Percentiles rank a stretch among this genome's conserved stretches.
These are phyloP conservation scores for Cytospora schulzeri DNA, from an alignment of 2,329 filamentous ascomycete species.

Conservation along the genomic window DNA sequence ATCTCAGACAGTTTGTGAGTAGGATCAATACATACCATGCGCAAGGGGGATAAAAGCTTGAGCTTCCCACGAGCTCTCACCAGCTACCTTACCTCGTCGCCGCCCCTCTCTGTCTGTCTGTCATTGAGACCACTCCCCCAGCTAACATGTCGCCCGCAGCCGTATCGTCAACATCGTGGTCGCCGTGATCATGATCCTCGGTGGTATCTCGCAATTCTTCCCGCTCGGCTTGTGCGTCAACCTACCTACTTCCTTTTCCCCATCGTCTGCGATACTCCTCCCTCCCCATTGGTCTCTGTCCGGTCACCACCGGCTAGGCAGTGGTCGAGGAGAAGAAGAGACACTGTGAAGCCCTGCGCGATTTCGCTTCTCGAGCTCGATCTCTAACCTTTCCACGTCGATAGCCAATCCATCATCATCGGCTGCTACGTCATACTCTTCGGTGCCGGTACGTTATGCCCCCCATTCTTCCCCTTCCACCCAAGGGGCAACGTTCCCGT, in stretches of 20 bases:
- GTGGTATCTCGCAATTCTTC: slow-evolving; percentile 77
- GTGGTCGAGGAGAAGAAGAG: neutral
- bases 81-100: neutral
- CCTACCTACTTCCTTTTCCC: slow-evolving; percentile 45
- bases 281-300: slow-evolving; percentile 7
- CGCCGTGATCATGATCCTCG: slow-evolving; percentile 83
- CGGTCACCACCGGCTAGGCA: neutral
- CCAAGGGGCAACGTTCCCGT: too few species aligned
- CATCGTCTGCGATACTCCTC: slow-evolving; percentile 34
- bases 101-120: neutral
- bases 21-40: slow-evolving; percentile 26
- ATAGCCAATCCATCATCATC: slow-evolving; percentile 72
- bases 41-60: neutral
- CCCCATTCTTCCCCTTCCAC: neutral
- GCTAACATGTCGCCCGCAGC: slow-evolving; percentile 55
- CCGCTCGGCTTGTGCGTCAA: slow-evolving; percentile 58
- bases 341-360: neutral
- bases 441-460: slow-evolving; percentile 67
- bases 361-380: neutral
- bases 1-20: slow-evolving; percentile 90
- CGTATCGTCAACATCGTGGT: slow-evolving; percentile 92
- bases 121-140: neutral
- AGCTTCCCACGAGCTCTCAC: neutral
- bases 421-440: slow-evolving; percentile 90
- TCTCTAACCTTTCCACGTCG: slow-evolving; percentile 16